These are phyloP conservation scores for Pyrenula aspistea DNA, from an alignment of 495 filamentous ascomycete species.

Conservation along the genomic window DNA sequence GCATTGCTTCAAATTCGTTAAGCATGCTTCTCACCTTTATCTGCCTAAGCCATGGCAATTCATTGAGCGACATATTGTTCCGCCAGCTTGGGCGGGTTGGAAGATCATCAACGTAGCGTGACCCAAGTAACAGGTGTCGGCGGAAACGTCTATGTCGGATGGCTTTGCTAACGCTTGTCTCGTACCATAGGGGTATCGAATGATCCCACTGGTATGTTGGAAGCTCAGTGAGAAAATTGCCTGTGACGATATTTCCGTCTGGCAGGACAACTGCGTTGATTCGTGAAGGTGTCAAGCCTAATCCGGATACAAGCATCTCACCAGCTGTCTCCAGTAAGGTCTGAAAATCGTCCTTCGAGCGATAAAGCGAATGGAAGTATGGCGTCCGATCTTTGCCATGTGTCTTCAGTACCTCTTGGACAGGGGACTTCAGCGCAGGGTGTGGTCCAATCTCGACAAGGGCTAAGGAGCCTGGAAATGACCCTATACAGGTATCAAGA, in stretches of 20 bases:
- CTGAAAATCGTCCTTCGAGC: constrained; percentile 5
- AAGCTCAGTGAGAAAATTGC: constrained; percentile 7
- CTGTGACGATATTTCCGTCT: not conserved
- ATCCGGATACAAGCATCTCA: constrained; percentile 5
- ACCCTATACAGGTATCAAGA: not conserved
- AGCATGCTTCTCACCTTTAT: not conserved
- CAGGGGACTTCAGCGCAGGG: constrained; percentile 28
- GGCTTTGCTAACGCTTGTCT: constrained; percentile 34
- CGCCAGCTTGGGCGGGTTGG: constrained; percentile 9
- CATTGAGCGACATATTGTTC: constrained; percentile 6
- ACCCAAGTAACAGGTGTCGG: constrained; percentile 36
- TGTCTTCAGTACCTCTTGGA: constrained; percentile 14
- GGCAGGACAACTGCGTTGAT: constrained; percentile 5
- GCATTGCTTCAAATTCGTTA: not conserved
- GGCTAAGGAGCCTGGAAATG: not conserved
- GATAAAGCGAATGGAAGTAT: constrained; percentile 2
- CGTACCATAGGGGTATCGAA: constrained; percentile 26
- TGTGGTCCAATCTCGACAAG: constrained; percentile 40
- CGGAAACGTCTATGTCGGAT: constrained; percentile 23
- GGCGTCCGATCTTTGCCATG: not conserved
- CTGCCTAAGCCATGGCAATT: constrained; percentile 9
- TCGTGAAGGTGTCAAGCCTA: not conserved
- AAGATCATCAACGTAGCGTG: constrained; percentile 8
- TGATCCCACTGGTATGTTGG: constrained; percentile 41
- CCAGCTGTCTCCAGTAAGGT: constrained; percentile 6